Conservation (phyloP, 371 early-diverging fungal species). For the Dinochytrium kinnereticum region DNA sequence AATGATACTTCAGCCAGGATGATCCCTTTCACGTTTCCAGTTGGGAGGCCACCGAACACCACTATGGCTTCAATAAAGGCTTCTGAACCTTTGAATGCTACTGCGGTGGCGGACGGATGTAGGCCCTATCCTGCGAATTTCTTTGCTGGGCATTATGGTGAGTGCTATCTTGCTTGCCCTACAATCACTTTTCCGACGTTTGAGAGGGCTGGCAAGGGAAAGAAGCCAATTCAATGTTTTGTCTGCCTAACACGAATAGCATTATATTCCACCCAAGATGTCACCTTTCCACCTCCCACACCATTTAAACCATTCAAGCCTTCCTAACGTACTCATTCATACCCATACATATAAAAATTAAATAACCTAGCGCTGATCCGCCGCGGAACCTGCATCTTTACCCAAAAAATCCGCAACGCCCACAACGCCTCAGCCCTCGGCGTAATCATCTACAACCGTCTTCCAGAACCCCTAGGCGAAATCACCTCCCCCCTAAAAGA, state of each 20-base stretch:
- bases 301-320: not conserved
- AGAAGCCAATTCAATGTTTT: no score
- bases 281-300: no score
- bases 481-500: not conserved
- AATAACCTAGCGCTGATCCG: constrained; percentile 27
- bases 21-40: not conserved
- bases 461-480: constrained; percentile 11
- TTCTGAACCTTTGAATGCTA: not conserved
- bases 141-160: constrained; percentile 18
- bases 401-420: constrained; percentile 21
- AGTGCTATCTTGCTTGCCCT: not conserved
- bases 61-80: constrained; percentile 4
- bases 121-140: not conserved
- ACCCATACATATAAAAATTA: not conserved
- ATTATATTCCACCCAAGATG: no score
- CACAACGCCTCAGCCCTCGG: constrained; percentile 29
- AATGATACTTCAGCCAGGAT: not conserved
- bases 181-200: not conserved
- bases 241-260: no score
- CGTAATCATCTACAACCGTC: constrained; percentile 36
- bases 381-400: constrained; percentile 16
- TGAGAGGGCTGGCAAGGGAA: no score
- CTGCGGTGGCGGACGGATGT: constrained; percentile 21
- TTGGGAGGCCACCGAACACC: not conserved
- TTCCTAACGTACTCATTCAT: no score